phyloP scores from a whole-genome alignment of 176 grass and related monocot genomes.

The Miscanthus lutarioriparius region DNA sequence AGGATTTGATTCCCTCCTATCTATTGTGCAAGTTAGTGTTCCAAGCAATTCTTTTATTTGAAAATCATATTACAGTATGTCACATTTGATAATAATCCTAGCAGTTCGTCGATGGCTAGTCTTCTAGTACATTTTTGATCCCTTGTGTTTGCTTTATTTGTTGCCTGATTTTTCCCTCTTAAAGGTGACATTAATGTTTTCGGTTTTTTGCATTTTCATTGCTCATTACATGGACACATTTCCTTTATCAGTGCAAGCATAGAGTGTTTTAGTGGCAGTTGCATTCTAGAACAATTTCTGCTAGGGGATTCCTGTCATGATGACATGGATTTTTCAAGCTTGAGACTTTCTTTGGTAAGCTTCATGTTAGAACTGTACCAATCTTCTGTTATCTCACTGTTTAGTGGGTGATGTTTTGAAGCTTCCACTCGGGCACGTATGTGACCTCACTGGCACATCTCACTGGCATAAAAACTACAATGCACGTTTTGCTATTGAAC shows the following conservation, averaged over 20 bases:
- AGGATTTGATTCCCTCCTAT: slow-evolving; percentile 89
- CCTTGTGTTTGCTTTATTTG: neutral
- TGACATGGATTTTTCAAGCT: neutral
- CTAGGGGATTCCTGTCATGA: neutral
- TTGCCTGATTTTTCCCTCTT: neutral
- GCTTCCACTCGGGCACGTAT: neutral
- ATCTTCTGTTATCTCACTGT: neutral
- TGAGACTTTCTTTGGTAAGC: neutral
- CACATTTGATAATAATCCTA: neutral
- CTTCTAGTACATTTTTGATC: neutral
- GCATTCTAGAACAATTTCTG: slow-evolving; percentile 2
- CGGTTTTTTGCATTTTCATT: neutral
- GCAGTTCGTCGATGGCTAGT: neutral
- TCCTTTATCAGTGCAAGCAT: neutral
- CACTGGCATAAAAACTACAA: neutral
- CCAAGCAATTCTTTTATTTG: slow-evolving; percentile 15
- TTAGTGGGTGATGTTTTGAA: neutral
- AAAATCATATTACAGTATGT: slow-evolving; percentile 9
- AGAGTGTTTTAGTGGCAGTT: neutral
- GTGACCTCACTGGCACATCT: neutral
- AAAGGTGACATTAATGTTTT: neutral
- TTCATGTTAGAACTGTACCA: neutral
- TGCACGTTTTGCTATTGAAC: neutral
- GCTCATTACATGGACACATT: neutral
- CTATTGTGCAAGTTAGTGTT: slow-evolving; percentile 79